A percentile compares a stretch with the other conserved stretches of the same genome.
Evolutionary conservation across 2,329 filamentous ascomycete species (phyloP).

Genomic region (Phyllosticta citriasiana): DNA sequence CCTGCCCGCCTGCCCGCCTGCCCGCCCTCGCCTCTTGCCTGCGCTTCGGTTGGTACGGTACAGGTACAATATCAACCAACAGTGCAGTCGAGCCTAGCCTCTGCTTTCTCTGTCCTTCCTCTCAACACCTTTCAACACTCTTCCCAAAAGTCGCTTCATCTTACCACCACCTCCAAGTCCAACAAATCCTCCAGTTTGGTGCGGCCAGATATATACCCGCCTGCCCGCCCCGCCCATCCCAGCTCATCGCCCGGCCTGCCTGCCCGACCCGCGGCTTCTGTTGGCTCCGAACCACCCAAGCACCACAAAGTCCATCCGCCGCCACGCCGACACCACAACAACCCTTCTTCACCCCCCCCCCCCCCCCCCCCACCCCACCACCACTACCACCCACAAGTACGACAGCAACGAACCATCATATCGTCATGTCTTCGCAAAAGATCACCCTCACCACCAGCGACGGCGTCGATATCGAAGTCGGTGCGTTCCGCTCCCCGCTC

Average conservation of each 20-base stretch:
- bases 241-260: neutral
- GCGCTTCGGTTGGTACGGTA: too few relatives aligned
- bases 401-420: conserved; percentile 1
- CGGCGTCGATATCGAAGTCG: conserved; percentile 34
- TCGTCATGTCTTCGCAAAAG: conserved; percentile 21
- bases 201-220: neutral
- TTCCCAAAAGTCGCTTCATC: neutral
- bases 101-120: neutral
- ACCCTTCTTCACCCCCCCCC: neutral
- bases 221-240: neutral
- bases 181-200: neutral
- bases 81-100: too few relatives aligned
- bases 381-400: conserved; percentile 1
- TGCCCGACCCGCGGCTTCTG: neutral
- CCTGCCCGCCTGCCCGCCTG: neutral
- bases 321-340: neutral
- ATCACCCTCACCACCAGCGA: conserved; percentile 38
- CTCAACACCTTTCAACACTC: neutral
- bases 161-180: neutral
- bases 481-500: conserved; percentile 16
- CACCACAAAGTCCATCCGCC: conserved; percentile 7
- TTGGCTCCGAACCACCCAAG: neutral
- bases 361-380: neutral
- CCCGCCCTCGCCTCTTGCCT: too few relatives aligned
- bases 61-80: neutral